phyloP scores from a whole-genome alignment of 2,329 filamentous ascomycete species.

The Colletotrichum gigasporum region DNA sequence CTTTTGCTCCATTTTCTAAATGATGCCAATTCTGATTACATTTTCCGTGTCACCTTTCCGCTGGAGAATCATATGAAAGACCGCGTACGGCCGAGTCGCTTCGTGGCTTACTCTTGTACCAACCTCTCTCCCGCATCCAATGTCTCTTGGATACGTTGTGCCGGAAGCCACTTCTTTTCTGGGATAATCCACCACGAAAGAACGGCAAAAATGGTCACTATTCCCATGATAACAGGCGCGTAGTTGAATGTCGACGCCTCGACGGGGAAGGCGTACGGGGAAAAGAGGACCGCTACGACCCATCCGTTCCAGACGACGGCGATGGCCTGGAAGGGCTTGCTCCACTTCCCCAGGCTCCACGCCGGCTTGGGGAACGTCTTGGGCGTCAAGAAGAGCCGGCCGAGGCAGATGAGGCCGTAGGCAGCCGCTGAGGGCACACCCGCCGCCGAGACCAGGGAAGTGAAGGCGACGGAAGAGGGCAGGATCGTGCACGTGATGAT shows the following conservation, averaged over 20 bases:
- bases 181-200: constrained; percentile 59
- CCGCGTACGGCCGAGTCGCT: too few species aligned
- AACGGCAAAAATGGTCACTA: constrained; percentile 57
- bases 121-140: constrained; percentile 35
- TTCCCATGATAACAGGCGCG: constrained; percentile 61
- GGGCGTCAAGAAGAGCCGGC: constrained; percentile 56
- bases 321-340: constrained; percentile 57
- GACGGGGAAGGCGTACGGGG: constrained; percentile 56
- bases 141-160: constrained; percentile 50
- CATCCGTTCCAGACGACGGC: constrained; percentile 59
- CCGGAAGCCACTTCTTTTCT: constrained; percentile 55
- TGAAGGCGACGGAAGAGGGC: constrained; percentile 62
- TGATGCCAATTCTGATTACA: too few species aligned
- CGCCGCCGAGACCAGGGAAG: constrained; percentile 61
- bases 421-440: constrained; percentile 62
- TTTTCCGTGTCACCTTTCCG: too few species aligned
- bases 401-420: constrained; percentile 60
- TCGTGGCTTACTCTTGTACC: too few species aligned
- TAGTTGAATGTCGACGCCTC: constrained; percentile 54
- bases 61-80: too few species aligned
- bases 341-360: constrained; percentile 55
- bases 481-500: constrained; percentile 68
- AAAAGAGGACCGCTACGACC: constrained; percentile 58
- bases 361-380: constrained; percentile 55
- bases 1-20: too few species aligned